Base-by-base conservation (phyloP, 2,329 filamentous ascomycete genomes). In the Colletotrichum tofieldiae region DNA sequence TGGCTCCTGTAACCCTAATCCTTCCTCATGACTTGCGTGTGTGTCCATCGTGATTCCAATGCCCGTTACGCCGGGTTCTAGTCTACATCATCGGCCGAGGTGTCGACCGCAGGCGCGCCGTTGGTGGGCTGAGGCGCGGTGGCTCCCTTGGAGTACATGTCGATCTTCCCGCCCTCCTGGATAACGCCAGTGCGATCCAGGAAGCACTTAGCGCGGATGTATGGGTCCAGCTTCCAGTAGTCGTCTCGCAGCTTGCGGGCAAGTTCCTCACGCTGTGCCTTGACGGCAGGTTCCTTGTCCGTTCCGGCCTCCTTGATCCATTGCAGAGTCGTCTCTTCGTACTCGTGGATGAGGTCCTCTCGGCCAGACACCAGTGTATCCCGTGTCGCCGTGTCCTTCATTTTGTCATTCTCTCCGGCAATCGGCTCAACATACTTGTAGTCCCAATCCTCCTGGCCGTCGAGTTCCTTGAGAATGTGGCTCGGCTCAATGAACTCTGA, bases 181-280 rank as follows among this genome's bases (percentile, higher is more conserved):
- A 98, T 86, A 72, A 96, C 84, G 1, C 95, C 94, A 16, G 87
- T 88, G 72, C 96, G 90, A 81, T 99, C 96, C 77, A 98, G 98
- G 73, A 94, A 83, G n/a, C 92, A 93, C 77, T 92, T 88, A 16
- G 95, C 94, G 49, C 96, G 88, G 39, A 98, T 81, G 80, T 96
- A 97, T 0, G 94, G 94, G 83, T 99, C 96, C 64, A 98, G 82
- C 49, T 88, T 87, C 96, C 96, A 99, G 84, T 98, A 99, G 76
- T 93, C 93, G 59, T 88, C 86, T 73, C 87, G 87, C 76, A 98
- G 79, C 74, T 89, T 83, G 62, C 86, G 86, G 2, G 93, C 92
- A 37, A 96, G 78, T 3, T 84, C 82, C 47, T 90, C 85, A 67
- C 94, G 86, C 80, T 90, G 88, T 59, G 84, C 83, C 79, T 90